phyloP scores from a whole-genome alignment of 805 yeast genomes.

The Candida silvatica region DNA sequence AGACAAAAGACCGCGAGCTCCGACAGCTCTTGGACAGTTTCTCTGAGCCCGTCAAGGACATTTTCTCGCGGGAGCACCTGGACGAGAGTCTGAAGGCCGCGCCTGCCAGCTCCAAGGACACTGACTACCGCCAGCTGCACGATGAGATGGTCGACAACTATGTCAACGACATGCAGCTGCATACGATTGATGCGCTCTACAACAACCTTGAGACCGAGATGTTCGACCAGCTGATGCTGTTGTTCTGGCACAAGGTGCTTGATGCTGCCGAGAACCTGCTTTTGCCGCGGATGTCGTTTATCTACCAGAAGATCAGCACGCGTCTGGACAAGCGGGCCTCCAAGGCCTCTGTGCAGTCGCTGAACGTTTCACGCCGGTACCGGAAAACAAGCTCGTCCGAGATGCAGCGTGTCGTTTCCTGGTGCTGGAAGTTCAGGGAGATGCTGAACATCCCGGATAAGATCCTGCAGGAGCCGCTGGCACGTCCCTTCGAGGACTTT shows the following conservation, averaged over 20 bases:
- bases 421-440: conserved; percentile 22
- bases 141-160: conserved; percentile 18
- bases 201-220: conserved; percentile 23
- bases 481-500: conserved; percentile 14
- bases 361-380: conserved; percentile 1
- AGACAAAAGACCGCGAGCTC: conserved; percentile 60
- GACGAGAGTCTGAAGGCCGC: conserved; percentile 15
- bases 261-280: conserved; percentile 60
- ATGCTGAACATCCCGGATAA: conserved; percentile 20
- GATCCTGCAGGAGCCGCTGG: conserved; percentile 15
- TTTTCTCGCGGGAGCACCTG: conserved; percentile 28
- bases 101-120: conserved; percentile 12
- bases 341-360: neutral
- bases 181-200: conserved; percentile 17
- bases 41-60: conserved; percentile 44
- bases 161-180: conserved; percentile 15
- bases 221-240: conserved; percentile 24
- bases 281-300: conserved; percentile 46
- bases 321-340: conserved; percentile 2
- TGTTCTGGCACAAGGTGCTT: conserved; percentile 74
- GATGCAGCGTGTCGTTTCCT: conserved; percentile 21
- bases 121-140: conserved; percentile 12
- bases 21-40: conserved; percentile 69
- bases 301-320: conserved; percentile 1
- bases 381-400: conserved; percentile 15